Conservation (phyloP, 2,329 filamentous ascomycete genomes). For the Leptographium procerum region DNA sequence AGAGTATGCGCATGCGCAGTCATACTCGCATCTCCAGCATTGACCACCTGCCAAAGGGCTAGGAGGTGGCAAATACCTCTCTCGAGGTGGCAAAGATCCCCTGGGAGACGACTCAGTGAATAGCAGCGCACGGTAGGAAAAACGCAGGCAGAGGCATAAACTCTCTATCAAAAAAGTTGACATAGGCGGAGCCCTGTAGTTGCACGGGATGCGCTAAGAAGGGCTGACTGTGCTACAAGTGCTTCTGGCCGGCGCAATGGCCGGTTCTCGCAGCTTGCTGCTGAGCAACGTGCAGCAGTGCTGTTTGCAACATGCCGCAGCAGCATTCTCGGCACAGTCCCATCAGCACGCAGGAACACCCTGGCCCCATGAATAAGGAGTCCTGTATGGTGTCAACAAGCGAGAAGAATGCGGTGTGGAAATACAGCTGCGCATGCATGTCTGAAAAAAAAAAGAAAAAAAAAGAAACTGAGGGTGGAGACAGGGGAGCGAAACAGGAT, state of each 20-base stretch:
- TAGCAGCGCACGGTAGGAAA: neutral
- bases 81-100: neutral
- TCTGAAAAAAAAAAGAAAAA: conserved; percentile 1
- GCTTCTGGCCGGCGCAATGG: neutral
- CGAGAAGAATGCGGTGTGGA: conserved; percentile 11
- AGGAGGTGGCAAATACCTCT: neutral
- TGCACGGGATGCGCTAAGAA: neutral
- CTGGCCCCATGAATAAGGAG: neutral
- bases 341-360: neutral
- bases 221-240: neutral
- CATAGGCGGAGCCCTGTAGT: neutral
- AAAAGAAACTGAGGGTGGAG: neutral
- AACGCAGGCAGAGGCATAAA: neutral
- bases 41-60: neutral
- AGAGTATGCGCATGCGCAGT: neutral
- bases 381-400: conserved; percentile 10
- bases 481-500: neutral
- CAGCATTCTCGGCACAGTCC: neutral
- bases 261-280: neutral
- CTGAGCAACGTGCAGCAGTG: neutral
- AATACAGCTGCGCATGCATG: conserved; percentile 7
- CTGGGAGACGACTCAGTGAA: neutral
- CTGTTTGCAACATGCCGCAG: neutral
- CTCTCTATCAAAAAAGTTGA: neutral
- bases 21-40: neutral